Evolutionary conservation across 2,329 filamentous ascomycete genomes (phyloP).

Genomic region (Alternaria gaisen): DNA sequence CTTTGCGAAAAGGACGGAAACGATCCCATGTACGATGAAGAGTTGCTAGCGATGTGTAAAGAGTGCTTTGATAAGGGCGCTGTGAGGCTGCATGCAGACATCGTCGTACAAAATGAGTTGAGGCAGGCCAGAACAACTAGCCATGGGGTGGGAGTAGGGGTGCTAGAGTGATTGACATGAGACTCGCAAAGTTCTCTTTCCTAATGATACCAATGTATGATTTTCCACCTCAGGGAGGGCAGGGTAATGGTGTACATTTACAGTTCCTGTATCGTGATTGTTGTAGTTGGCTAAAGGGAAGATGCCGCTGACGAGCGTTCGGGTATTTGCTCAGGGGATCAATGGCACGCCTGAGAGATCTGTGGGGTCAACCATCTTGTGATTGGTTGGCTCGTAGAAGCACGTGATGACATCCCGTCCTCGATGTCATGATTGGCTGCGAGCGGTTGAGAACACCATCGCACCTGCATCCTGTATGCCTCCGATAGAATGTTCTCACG

Average conservation of each 20-base stretch:
- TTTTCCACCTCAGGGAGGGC: neutral
- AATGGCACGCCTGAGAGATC: neutral
- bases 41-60: slow-evolving; percentile 5
- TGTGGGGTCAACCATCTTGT: neutral
- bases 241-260: neutral
- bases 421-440: neutral
- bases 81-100: neutral
- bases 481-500: neutral
- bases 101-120: neutral
- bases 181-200: neutral
- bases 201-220: neutral
- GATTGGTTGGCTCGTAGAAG: slow-evolving; percentile 23
- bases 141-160: too few relatives aligned
- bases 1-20: slow-evolving; percentile 2
- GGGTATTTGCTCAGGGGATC: too few relatives aligned
- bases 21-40: slow-evolving; percentile 12
- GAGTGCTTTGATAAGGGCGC: slow-evolving; percentile 12
- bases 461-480: neutral
- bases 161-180: neutral
- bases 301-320: too few relatives aligned
- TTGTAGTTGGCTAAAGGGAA: too few relatives aligned
- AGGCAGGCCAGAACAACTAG: too few relatives aligned
- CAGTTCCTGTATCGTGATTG: neutral
- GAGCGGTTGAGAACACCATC: neutral
- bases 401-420: slow-evolving; percentile 13